Percentiles rank a stretch among this genome's conserved stretches.
Evolutionary conservation across 495 filamentous ascomycete species (phyloP).

Genomic region (Hypoxylon crocopeplum): DNA sequence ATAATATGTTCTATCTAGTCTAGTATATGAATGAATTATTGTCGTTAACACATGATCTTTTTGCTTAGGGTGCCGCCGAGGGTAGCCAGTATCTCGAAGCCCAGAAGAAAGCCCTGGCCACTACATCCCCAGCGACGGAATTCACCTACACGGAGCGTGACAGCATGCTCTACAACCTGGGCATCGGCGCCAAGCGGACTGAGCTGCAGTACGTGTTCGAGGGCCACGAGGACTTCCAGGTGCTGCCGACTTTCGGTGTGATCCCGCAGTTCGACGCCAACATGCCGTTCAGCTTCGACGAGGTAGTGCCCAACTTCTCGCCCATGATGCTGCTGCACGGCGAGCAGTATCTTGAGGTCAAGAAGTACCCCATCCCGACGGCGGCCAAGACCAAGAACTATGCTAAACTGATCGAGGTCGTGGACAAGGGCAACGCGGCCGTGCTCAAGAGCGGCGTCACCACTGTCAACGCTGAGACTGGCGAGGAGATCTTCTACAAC

Average conservation of each 20-base stretch:
- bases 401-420: conserved; percentile 88
- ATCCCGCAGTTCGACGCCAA: conserved; percentile 89
- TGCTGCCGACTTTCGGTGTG: conserved; percentile 92
- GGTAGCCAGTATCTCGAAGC: conserved; percentile 63
- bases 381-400: conserved; percentile 79
- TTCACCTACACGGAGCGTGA: conserved; percentile 87
- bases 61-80: conserved; percentile 42
- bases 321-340: conserved; percentile 99
- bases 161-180: conserved; percentile 93
- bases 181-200: conserved; percentile 90
- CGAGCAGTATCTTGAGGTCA: conserved; percentile 97
- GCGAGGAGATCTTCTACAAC: conserved; percentile 96
- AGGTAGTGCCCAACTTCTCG: conserved; percentile 91
- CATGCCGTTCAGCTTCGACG: conserved; percentile 78
- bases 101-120: conserved; percentile 79
- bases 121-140: conserved; percentile 73
- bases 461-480: conserved; percentile 79
- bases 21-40: conserved; percentile 35
- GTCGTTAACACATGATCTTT: conserved; percentile 39
- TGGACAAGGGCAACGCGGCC: conserved; percentile 94
- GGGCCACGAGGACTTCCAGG: conserved; percentile 88
- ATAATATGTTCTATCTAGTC: conserved; percentile 39
- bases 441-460: conserved; percentile 80
- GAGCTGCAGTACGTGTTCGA: conserved; percentile 90
- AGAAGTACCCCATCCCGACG: conserved; percentile 93